Conservation (phyloP, 176 grass and related monocot genomes). For the Tillandsia fasciculata region DNA sequence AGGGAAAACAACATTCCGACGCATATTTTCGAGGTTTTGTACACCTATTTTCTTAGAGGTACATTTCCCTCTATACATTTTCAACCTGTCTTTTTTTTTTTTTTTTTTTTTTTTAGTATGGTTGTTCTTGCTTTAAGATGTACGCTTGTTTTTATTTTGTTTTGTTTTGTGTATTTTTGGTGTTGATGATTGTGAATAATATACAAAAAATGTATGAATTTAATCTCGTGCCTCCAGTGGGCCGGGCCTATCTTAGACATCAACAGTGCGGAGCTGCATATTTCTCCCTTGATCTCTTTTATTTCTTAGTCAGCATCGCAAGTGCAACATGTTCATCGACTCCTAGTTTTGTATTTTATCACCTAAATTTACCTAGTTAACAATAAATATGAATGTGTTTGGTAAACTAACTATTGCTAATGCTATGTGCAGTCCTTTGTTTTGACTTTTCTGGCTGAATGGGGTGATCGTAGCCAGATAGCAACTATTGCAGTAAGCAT, state of each 20-base stretch:
- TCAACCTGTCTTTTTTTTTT: neutral
- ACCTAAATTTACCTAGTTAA: neutral
- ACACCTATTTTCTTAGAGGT: constrained; percentile 97
- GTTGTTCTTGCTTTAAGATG: too few relatives aligned
- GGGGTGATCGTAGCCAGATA: constrained; percentile 97
- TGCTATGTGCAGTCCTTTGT: constrained; percentile 75
- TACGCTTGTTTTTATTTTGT: too few relatives aligned
- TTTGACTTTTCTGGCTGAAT: constrained; percentile 93
- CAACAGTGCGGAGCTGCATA: neutral
- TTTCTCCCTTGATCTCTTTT: neutral
- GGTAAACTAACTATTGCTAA: constrained; percentile 12
- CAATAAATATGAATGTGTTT: neutral
- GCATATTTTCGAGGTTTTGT: constrained; percentile 76
- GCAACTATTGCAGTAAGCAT: constrained; percentile 74
- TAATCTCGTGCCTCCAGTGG: too few relatives aligned
- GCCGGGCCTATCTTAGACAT: neutral
- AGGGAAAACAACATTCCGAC: constrained; percentile 74
- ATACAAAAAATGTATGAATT: too few relatives aligned
- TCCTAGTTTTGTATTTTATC: neutral
- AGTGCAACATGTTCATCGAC: neutral
- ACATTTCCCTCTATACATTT: neutral
- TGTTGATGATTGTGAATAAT: too few relatives aligned
- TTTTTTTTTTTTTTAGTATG: neutral
- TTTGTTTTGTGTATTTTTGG: too few relatives aligned
- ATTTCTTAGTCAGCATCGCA: neutral